Base-by-base conservation (phyloP, 345 rosid genomes). In the Hibiscus syriacus region DNA sequence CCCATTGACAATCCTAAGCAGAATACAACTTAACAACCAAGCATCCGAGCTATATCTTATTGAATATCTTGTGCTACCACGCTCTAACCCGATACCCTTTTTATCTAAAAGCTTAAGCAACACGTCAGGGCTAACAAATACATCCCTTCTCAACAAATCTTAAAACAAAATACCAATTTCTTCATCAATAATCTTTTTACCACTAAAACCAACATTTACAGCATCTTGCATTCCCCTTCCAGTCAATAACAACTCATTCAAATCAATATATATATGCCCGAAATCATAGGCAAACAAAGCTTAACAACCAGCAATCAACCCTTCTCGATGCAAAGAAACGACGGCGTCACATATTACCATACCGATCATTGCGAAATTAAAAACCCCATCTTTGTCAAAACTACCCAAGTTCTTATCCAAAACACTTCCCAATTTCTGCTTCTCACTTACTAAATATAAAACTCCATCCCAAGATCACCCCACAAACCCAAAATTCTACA, bases 281-380 rank as follows among this genome's bases (percentile, higher is more conserved):
- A 85, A 86, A 17, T 19, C 78, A 72, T 90, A 90, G 79, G 79
- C 90, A 88, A 48, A 81, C 71, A 55, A 77, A 64, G 30, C 86
- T 76, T 50, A 73, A 78, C 84, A 85, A 34, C 96, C 98, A 56
- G 67, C 41, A 76, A 62, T 11, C 32, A 87, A 6, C 58, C 92
- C 88, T 75, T 87, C 83, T 67, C 57, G 74, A 20, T 87, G 87
- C 80, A 87, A 72, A 74, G 74, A 55, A 36, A 78, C 66, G 64
- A 89, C 14, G 13, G 89, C 84, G 80, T 93, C 98, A 67, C 92
- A 87, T 6, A 93, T 78, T 64, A 87, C 94, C 89, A 82, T 74
- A 55, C 86, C 87, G 3, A 84, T 71, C 70, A 86, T 54, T 2
- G 83, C 86, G 64, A 88, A 92, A 79, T 72, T 68, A 38, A 79